Conservation (phyloP, 805 yeast species). For the Myxozyma kluyveri region DNA sequence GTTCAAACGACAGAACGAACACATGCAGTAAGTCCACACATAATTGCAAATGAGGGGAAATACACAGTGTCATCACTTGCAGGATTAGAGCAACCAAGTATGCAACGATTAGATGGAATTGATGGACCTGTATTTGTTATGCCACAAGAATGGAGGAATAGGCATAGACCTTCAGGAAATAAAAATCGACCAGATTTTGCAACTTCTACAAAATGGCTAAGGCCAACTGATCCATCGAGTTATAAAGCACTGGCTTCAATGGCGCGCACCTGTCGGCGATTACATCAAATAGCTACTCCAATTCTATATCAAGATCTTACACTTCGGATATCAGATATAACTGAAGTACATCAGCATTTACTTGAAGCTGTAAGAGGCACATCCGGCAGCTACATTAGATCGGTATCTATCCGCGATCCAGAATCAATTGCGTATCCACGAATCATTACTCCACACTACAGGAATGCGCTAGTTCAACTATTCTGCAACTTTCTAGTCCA, state of each 20-base stretch:
- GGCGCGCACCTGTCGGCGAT: conserved; percentile 14
- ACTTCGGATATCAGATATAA: conserved; percentile 12
- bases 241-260: conserved; percentile 4
- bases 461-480: conserved; percentile 24
- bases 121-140: neutral
- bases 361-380: conserved; percentile 14
- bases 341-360: conserved; percentile 7
- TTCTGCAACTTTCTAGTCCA: conserved; percentile 17
- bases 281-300: conserved; percentile 21
- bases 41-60: no score
- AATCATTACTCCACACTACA: conserved; percentile 26
- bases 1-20: no score
- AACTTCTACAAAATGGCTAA: no score
- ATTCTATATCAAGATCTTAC: conserved; percentile 16
- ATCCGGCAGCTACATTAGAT: conserved; percentile 13
- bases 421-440: conserved; percentile 23
- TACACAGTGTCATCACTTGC: no score
- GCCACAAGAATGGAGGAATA: neutral
- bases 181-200: no score
- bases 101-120: neutral
- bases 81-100: neutral
- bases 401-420: conserved; percentile 25
- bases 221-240: no score
- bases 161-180: no score
- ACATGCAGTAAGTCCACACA: no score